These are phyloP conservation scores for Trametes cubensis DNA, from an alignment of 768 basidiomycete genomes.

Conservation along the genomic window DNA sequence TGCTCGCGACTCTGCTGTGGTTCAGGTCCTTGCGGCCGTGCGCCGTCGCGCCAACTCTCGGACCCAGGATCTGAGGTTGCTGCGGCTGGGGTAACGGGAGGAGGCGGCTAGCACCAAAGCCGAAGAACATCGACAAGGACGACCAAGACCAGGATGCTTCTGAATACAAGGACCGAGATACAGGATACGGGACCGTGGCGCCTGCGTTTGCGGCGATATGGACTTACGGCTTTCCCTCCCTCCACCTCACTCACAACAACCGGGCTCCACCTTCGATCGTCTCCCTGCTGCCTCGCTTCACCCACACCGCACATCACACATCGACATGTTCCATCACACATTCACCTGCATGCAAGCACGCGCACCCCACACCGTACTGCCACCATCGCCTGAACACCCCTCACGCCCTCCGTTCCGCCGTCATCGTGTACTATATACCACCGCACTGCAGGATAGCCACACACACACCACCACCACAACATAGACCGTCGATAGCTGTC, in stretches of 20 bases:
- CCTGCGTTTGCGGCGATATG: background rate
- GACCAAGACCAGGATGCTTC: background rate
- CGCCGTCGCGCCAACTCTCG: background rate
- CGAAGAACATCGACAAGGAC: background rate
- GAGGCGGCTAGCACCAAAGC: background rate
- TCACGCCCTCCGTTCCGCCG: background rate
- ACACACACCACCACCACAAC: background rate
- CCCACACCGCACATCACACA: background rate
- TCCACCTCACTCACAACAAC: background rate
- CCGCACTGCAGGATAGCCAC: slow-evolving; percentile 2
- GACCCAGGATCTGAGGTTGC: background rate
- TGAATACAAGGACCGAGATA: background rate
- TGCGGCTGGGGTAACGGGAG: background rate
- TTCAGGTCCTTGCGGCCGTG: too few relatives aligned
- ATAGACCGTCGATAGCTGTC: slow-evolving; percentile 19
- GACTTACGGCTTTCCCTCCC: background rate
- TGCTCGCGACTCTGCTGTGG: too few relatives aligned
- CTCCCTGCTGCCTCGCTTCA: background rate
- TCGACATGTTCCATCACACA: too few relatives aligned
- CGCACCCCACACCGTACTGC: background rate
- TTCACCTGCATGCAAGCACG: background rate
- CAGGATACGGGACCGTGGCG: slow-evolving; percentile 1
- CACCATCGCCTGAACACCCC: too few relatives aligned
- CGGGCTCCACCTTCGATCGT: background rate
- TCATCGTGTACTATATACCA: slow-evolving; percentile 2